A percentile compares a stretch with the other conserved stretches of the same genome.
Evolutionary conservation across 768 basidiomycete species (phyloP).

Genomic region (Amanita polypyramis): DNA sequence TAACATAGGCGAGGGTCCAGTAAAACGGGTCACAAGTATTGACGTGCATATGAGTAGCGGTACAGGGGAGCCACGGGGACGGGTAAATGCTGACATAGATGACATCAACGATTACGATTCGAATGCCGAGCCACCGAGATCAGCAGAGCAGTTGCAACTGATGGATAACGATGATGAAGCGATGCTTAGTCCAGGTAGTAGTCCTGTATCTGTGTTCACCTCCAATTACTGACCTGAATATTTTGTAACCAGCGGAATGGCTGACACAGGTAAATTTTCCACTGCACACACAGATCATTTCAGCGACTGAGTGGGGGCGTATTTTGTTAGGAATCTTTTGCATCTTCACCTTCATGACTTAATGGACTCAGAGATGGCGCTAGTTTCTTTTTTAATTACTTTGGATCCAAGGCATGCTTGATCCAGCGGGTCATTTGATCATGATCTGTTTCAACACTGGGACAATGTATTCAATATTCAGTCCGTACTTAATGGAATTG

Average conservation of each 20-base stretch:
- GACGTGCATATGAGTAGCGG: constrained; percentile 5
- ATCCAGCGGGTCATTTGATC: constrained; percentile 3
- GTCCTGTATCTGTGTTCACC: neutral
- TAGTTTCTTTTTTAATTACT: neutral
- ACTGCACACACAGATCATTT: neutral
- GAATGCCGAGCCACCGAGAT: constrained; percentile 25
- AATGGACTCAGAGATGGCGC: neutral
- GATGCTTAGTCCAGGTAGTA: constrained; percentile 58
- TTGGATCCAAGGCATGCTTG: constrained; percentile 1
- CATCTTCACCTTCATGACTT: constrained; percentile 2
- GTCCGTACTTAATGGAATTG: neutral
- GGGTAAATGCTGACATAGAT: constrained; percentile 11
- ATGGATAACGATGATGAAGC: constrained; percentile 55
- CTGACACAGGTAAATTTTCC: neutral
- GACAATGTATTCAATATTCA: neutral
- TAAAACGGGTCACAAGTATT: neutral
- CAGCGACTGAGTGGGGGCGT: neutral
- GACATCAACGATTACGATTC: constrained; percentile 21
- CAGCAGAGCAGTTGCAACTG: constrained; percentile 35
- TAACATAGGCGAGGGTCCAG: neutral
- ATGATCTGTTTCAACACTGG: neutral
- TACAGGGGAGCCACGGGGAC: neutral
- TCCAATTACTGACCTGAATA: neutral
- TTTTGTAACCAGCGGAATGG: constrained; percentile 5
- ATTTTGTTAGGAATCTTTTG: neutral